These are phyloP conservation scores for Dactylellina cionopaga DNA, from an alignment of 2,329 filamentous ascomycete genomes.

Conservation along the genomic window DNA sequence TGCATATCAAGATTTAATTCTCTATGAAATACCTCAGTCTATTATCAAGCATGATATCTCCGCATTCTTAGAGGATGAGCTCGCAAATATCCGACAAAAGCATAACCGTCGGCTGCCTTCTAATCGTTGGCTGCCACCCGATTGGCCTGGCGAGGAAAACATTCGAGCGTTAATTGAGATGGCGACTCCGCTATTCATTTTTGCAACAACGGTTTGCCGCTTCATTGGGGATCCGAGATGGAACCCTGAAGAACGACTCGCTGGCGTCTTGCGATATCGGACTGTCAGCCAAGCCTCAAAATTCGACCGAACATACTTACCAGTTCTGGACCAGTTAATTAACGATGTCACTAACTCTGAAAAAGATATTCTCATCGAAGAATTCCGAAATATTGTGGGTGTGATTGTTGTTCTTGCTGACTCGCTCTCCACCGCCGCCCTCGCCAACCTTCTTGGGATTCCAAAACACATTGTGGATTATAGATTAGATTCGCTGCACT, in stretches of 20 bases:
- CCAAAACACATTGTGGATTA: not conserved
- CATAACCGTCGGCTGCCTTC: slow-evolving; percentile 21
- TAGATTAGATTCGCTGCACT: not conserved
- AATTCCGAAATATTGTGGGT: slow-evolving; percentile 2
- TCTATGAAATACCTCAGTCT: slow-evolving; percentile 9
- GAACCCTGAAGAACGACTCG: slow-evolving; percentile 1
- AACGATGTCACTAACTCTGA: not conserved
- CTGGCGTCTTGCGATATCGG: not conserved
- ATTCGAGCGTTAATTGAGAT: slow-evolving; percentile 51
- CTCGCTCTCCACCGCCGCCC: not conserved
- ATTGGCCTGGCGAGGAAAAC: slow-evolving; percentile 52
- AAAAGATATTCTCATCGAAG: not conserved
- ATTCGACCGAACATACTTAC: not conserved
- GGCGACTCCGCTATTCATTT: slow-evolving; percentile 56
- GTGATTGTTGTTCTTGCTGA: not conserved
- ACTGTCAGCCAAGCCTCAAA: not conserved
- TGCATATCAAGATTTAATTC: slow-evolving; percentile 31
- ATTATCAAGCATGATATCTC: slow-evolving; percentile 57
- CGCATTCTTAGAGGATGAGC: slow-evolving; percentile 52
- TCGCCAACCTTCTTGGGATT: not conserved
- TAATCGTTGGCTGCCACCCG: not conserved
- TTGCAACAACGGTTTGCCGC: slow-evolving; percentile 56
- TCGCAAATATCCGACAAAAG: slow-evolving; percentile 40
- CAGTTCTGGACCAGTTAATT: not conserved
- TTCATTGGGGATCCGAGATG: slow-evolving; percentile 51